Base-by-base conservation (phyloP, 345 rosid species). In the Lenwebbia sp. region DNA sequence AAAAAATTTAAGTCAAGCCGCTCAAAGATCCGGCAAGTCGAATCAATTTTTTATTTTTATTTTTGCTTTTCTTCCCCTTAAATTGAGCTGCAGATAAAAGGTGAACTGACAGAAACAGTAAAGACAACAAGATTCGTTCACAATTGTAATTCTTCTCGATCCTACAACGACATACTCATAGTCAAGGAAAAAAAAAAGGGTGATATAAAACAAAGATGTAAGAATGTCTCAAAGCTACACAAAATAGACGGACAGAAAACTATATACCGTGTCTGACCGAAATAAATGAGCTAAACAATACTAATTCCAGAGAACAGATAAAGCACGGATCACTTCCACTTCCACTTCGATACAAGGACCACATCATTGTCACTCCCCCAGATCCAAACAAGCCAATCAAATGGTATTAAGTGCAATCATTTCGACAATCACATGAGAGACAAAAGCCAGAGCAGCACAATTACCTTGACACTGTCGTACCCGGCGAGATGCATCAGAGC, bases 401-500 rank as follows among this genome's bases (percentile, higher is more conserved):
- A 51, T 8, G 33, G 22, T 22, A 22, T 37, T 70, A 9, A 25
- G 26, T 2, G 26, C 81, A 3, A 70, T 22, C 81, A 9, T 37
- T 37, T 37, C 47, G 21, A 40, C 26, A 11, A 70, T 70, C 81
- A 70, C 47, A 37, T 25, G 81, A 70, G 81, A 70, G 47, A 44
- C 81, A 44, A 65, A 83, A 82, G 60, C 60, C 50, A 15, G 40
- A 84, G 50, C 40, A 55, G 13, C 50, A 28, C 47, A 47, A 22
- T 5, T 19, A 95, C 98, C 97, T 58, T 82, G 70, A 96, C 97
- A 78, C 98, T 94, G 76, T 96, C 99, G 90, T 97, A 97, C 55
- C 99, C 99, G 87, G 99, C 98, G 54, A 97, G 98, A 88, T 97
- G 99, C 88, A 97, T 94, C 87, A 97, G 91, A 82, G 98, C 98